Base-by-base conservation (phyloP, 805 yeast species). In the Kluyveromyces starmeri region DNA sequence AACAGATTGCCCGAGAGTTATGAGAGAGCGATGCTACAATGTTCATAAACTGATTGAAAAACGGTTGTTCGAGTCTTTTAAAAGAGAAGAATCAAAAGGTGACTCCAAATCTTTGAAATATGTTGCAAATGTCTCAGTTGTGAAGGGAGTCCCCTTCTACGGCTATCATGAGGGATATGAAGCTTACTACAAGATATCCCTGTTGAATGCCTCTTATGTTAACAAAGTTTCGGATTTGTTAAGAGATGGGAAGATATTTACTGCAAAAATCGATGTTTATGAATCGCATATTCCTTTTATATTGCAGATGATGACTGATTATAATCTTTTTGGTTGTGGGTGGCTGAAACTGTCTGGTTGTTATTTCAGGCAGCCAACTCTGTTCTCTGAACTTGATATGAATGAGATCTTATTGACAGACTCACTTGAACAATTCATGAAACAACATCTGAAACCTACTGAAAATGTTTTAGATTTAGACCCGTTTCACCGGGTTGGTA, bases 281-380 rank as follows among this genome's bases (percentile, higher is more conserved):
- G 98, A 92, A 48, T 65, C 86, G 0, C 97, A 92, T 50, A 67
- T 89, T 9, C 86, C 95, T 0, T 80, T 65, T 45, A 50, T 72
- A 1, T 55, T 84, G 5, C 96, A 92, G 50, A 85, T 89, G 49
- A 54, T 84, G 18, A 66, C 82, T 0, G 98, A 92, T 51, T 85
- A 70, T 57, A 88, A 89, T 50, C 56, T 89, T 20, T 83, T 69
- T 50, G 94, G 95, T 1, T 83, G 96, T 55, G 76, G 78, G 4
- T 83, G 94, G 89, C 40, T 88, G 15, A 59, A 67, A 12, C 37
- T 78, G 1, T 46, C 52, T 2, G 43, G 59, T 4, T 58, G 71
- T 16, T 69, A 59, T 41, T 79, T 81, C 52, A 53, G 95, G 35
- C 49, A 60, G 3, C 92, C 94, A 0, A 45, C 76, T 7, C 36